Conservation (phyloP, 2,329 filamentous ascomycete species). For the Kalmusia sp. region DNA sequence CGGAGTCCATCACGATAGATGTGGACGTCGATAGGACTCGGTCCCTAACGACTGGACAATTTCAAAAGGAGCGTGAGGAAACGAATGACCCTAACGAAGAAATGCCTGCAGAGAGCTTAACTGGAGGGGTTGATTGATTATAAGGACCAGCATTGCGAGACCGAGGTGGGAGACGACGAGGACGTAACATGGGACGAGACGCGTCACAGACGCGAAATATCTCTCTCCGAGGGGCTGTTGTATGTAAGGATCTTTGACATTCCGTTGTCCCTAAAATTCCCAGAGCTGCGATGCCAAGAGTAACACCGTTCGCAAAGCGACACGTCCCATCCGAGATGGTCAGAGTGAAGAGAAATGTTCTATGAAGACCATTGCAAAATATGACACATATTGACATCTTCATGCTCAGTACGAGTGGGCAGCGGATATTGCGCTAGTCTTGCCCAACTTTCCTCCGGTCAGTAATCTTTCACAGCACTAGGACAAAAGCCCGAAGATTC, state of each 20-base stretch:
- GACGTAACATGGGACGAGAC: background rate
- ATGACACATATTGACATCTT: no score
- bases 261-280: constrained; percentile 4
- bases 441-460: no score
- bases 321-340: no score
- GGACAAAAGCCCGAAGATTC: no score
- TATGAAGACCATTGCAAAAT: no score
- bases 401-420: no score
- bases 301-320: background rate
- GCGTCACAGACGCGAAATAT: constrained; percentile 12
- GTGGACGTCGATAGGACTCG: background rate
- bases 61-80: background rate
- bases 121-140: background rate
- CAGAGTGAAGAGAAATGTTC: no score
- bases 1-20: constrained; percentile 17
- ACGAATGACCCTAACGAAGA: constrained; percentile 18
- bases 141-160: constrained; percentile 7
- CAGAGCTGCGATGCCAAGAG: background rate
- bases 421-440: no score
- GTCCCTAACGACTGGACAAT: background rate
- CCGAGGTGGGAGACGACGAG: background rate
- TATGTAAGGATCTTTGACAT: constrained; percentile 20
- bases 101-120: constrained; percentile 2
- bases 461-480: no score
- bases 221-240: constrained; percentile 16